Base-by-base conservation (phyloP, 305 asterid genomes). In the Salvia sclarea region DNA sequence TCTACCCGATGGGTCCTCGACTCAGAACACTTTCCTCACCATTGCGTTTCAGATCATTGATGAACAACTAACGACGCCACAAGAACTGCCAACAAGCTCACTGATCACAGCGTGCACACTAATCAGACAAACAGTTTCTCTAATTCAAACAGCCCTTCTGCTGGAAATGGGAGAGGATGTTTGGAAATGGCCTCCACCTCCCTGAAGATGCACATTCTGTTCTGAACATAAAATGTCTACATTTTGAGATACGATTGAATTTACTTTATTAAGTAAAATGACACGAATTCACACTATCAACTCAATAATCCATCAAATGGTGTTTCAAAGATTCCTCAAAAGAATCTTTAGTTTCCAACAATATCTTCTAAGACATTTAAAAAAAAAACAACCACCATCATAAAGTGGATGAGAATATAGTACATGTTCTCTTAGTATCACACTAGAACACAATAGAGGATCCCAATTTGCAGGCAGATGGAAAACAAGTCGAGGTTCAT, bases 41-140 rank as follows among this genome's bases (percentile, higher is more conserved):
- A 41, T 84, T 3, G 76, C 75, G 25, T 82, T 83, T 71, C 75
- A 84, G 66, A 54, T 82, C 47, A 62, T 86, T 69, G 86, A 83
- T 74, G 81, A 82, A 70, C 72, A 72, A 43, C 52, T 73, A 24
- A 58, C 66, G 6, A 12, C 66, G 5, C 69, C 84, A 0, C 76
- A 82, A 55, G 54, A 74, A 52, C 72, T 83, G 67, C 78, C 84
- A 1, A 71, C 82, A 41, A 30, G n/a, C 41, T 73, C 86, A 1
- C 65, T 83, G 41, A 64, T 33, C 0, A 73, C 75, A 20, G 80
- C 82, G 38, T 58, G 71, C 56, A 56, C 48, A 41, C 75, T 86
- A 47, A 71, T 86, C 49, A 73, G 54, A 37, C 68, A 78, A 35
- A 84, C 88, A 14, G 28, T 79, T 47, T 64, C 76, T 10, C 66